Conservation (phyloP, 495 filamentous ascomycete genomes). For the Penicillium coprophilum region DNA sequence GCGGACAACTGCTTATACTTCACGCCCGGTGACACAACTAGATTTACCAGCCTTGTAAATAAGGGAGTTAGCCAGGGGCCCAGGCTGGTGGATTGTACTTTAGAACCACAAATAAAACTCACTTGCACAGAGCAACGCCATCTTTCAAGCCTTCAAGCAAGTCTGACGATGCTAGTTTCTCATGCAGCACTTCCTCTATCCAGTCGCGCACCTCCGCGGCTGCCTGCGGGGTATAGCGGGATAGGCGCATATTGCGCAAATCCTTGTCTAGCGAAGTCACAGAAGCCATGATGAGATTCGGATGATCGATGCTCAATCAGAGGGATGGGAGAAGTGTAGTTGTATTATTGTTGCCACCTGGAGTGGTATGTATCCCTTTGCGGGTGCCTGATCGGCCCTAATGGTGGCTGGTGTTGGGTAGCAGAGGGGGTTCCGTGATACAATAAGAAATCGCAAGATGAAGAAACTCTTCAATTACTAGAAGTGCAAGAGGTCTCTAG, state of each 20-base stretch:
- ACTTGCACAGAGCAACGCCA: constrained; percentile 91
- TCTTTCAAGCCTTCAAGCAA: constrained; percentile 84
- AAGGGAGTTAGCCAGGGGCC: constrained; percentile 18
- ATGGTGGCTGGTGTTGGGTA: constrained; percentile 27
- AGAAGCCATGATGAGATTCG: constrained; percentile 70
- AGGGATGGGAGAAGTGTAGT: background rate
- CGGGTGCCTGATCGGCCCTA: constrained; percentile 28
- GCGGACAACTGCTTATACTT: constrained; percentile 79
- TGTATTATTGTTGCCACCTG: constrained; percentile 6
- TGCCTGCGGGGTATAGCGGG: constrained; percentile 90
- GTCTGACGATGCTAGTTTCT: constrained; percentile 68
- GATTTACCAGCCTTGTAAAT: constrained; percentile 72
- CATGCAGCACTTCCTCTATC: constrained; percentile 81
- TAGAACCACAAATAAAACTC: constrained; percentile 27
- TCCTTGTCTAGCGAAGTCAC: constrained; percentile 94
- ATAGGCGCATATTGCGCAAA: constrained; percentile 86
- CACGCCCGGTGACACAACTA: constrained; percentile 75
- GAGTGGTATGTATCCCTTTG: constrained; percentile 23
- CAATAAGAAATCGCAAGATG: constrained; percentile 5
- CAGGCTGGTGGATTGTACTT: background rate
- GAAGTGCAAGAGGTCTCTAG: background rate
- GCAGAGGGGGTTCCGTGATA: constrained; percentile 11
- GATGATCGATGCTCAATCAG: constrained; percentile 8
- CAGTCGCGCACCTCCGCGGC: constrained; percentile 82
- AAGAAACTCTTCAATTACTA: background rate